Conservation (phyloP, 2,329 filamentous ascomycete species). For the Fusarium sp. region DNA sequence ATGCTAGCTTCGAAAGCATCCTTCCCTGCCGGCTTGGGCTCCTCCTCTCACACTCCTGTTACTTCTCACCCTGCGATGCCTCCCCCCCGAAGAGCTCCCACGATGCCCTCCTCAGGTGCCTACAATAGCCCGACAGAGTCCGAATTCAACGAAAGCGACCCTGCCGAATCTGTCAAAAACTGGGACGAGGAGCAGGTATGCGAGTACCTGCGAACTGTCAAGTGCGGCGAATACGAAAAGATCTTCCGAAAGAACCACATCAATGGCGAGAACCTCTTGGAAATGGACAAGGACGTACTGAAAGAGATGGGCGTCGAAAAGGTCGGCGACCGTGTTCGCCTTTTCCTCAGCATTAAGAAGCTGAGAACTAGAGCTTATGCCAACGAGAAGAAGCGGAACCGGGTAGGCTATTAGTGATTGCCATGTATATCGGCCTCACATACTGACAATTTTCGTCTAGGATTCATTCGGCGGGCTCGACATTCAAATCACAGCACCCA, state of each 20-base stretch:
- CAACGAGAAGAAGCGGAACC: constrained; percentile 84
- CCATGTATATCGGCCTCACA: not conserved
- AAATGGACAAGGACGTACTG: constrained; percentile 95
- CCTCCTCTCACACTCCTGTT: constrained; percentile 61
- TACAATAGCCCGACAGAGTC: constrained; percentile 91
- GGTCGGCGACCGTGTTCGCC: constrained; percentile 92
- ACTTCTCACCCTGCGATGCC: constrained; percentile 62
- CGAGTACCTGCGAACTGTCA: constrained; percentile 90
- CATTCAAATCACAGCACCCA: constrained; percentile 60
- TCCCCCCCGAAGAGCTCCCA: constrained; percentile 64
- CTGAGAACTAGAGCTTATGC: constrained; percentile 80
- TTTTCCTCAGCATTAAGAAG: constrained; percentile 88
- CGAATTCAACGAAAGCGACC: constrained; percentile 88
- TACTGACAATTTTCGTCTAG: constrained; percentile 56
- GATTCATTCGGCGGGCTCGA: constrained; percentile 88
- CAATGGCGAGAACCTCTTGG: constrained; percentile 94
- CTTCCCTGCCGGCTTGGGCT: constrained; percentile 67
- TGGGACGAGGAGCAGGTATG: constrained; percentile 95
- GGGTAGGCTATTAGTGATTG: constrained; percentile 66
- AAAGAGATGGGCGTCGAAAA: constrained; percentile 99
- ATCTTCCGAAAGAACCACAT: constrained; percentile 94
- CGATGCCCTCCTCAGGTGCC: constrained; percentile 60
- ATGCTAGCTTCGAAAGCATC: constrained; percentile 82
- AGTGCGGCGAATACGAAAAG: constrained; percentile 93
- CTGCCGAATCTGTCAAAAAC: constrained; percentile 79